phyloP scores from a whole-genome alignment of 176 grass and related monocot genomes.

The Poa pratensis region DNA sequence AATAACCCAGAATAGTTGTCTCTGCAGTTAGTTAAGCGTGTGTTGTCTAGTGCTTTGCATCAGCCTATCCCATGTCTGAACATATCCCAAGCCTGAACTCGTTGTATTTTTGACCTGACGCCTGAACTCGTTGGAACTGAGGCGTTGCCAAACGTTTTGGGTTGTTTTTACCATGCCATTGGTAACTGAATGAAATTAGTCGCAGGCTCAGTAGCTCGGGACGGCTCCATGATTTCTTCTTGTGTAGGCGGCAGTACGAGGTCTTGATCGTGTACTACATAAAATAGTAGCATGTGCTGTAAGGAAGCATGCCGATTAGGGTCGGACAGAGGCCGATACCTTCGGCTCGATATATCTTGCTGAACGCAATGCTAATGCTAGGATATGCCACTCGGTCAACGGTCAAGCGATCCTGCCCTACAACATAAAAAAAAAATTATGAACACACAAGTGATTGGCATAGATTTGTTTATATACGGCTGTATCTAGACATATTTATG shows the following conservation, averaged over 20 bases:
- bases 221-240: not conserved
- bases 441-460: not conserved
- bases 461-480: no score
- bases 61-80: not conserved
- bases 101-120: not conserved
- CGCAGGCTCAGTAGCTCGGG: not conserved
- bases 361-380: not conserved
- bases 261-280: not conserved
- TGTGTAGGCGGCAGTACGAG: not conserved
- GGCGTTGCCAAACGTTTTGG: no score
- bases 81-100: not conserved
- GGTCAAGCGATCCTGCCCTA: not conserved
- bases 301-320: not conserved
- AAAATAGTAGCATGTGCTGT: not conserved
- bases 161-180: not conserved
- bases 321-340: not conserved
- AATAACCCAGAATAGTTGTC: not conserved
- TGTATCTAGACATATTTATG: no score
- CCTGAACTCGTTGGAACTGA: not conserved
- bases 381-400: not conserved
- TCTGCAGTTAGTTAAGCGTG: not conserved
- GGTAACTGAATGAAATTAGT: not conserved
- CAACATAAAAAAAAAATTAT: not conserved
- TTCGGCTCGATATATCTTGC: not conserved
- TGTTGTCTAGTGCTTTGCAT: not conserved